Base-by-base conservation (phyloP, 371 early-diverging fungal genomes). In the Mucor indicus region DNA sequence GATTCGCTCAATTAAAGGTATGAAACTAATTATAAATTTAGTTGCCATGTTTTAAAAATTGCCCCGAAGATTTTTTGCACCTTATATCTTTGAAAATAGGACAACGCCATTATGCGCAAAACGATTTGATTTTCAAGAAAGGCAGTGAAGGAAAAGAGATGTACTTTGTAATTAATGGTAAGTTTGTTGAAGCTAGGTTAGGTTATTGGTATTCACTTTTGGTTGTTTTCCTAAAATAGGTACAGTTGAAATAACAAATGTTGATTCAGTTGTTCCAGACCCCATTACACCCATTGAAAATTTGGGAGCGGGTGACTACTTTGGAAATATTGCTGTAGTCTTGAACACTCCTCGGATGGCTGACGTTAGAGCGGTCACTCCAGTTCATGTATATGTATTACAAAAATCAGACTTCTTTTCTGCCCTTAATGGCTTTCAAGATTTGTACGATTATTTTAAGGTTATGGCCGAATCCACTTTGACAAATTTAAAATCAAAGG, bases 151-250 rank as follows among this genome's bases (percentile, higher is more conserved):
- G 89, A 2, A 73, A 67, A 22, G 87, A 88, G 25, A 77, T 94
- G 78, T 93, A 86, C 60, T 89, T 94, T 53, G 75, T 95, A 40
- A 69, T 86, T 12, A 71, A 76, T n/a, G 96, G 96, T 44, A 67
- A n/a, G n/a, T n/a, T n/a, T n/a, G n/a, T n/a, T n/a, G n/a, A n/a
- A n/a, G n/a, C n/a, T n/a, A n/a, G n/a, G n/a, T n/a, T n/a, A n/a
- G n/a, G n/a, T n/a, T n/a, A n/a, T n/a, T n/a, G n/a, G n/a, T n/a
- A n/a, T n/a, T n/a, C n/a, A n/a, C n/a, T n/a, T n/a, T n/a, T n/a
- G n/a, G n/a, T n/a, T n/a, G n/a, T n/a, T n/a, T n/a, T n/a, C n/a
- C n/a, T 8, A 37, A 10, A 16, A 2, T 50, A 72, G 72, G 72
- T 2, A 64, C 68, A 0, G 68, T 67, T 1, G 60, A 72, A 35